phyloP scores from a whole-genome alignment of 2,329 filamentous ascomycete genomes.

The Passalora sequoiae region DNA sequence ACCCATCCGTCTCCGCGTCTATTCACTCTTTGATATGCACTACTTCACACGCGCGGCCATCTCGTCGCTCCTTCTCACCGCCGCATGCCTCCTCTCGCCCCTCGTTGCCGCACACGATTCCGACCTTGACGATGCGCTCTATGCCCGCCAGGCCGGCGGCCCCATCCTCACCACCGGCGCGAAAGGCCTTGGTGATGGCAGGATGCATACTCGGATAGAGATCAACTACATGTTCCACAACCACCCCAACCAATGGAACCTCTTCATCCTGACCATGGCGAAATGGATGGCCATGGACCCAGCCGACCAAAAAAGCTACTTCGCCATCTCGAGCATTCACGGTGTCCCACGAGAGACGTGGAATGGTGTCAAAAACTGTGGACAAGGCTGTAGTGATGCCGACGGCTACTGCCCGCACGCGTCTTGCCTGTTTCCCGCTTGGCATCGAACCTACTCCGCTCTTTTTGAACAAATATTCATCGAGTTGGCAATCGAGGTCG shows the following conservation, averaged over 20 bases:
- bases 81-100: conserved; percentile 1
- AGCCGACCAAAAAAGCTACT: conserved; percentile 16
- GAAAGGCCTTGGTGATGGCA: conserved; percentile 15
- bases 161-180: conserved; percentile 18
- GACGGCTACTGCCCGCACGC: conserved; percentile 36
- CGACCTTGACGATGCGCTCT: conserved; percentile 2
- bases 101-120: conserved; percentile 4
- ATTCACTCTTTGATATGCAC: conserved; percentile 3
- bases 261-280: conserved; percentile 20
- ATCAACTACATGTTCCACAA: conserved; percentile 16
- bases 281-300: conserved; percentile 11
- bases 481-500: conserved; percentile 26
- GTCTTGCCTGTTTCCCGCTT: conserved; percentile 32
- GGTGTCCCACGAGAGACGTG: conserved; percentile 31
- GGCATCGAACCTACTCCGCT: conserved; percentile 33
- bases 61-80: conserved; percentile 7
- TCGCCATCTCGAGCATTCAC: conserved; percentile 21
- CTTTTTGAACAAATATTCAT: conserved; percentile 34
- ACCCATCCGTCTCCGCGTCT: neutral
- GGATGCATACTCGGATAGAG: conserved; percentile 17
- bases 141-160: conserved; percentile 1
- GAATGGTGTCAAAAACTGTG: conserved; percentile 28
- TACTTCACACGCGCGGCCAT: conserved; percentile 4
- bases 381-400: conserved; percentile 23
- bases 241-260: conserved; percentile 19